Conservation (phyloP, 257 asterid genomes). For the Gardenia jasminoides region DNA sequence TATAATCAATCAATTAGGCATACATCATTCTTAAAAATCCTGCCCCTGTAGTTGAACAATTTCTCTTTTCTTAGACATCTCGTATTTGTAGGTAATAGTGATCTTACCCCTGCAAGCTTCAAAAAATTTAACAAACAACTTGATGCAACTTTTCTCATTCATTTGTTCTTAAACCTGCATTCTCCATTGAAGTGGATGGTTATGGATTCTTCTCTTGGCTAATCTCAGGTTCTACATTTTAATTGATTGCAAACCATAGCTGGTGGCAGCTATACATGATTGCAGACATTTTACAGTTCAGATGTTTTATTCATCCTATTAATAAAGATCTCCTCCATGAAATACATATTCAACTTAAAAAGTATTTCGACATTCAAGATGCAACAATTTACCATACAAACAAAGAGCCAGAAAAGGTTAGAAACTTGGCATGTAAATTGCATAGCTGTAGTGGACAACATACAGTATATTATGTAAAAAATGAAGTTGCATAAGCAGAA, state of each 20-base stretch:
- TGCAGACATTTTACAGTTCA: no score
- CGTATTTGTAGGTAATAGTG: background rate
- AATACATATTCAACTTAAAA: background rate
- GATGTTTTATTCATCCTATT: no score
- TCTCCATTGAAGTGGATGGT: background rate
- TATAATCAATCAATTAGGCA: background rate
- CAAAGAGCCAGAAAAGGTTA: background rate
- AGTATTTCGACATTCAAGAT: background rate
- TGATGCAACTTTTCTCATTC: background rate
- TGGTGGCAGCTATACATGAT: no score
- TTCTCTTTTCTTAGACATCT: background rate
- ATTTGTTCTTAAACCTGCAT: background rate
- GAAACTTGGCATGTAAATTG: background rate
- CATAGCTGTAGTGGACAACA: background rate
- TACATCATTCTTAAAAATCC: background rate
- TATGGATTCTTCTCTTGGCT: background rate
- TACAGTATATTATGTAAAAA: background rate
- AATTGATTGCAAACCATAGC: no score
- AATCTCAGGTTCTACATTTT: background rate
- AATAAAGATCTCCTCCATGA: no score
- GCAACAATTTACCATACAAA: constrained; percentile 5
- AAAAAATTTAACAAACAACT: background rate
- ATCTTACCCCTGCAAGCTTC: background rate
- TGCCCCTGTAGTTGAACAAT: no score
- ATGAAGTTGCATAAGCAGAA: background rate